These are phyloP conservation scores for Suillus cothurnatus DNA, from an alignment of 768 basidiomycete species.

Conservation along the genomic window DNA sequence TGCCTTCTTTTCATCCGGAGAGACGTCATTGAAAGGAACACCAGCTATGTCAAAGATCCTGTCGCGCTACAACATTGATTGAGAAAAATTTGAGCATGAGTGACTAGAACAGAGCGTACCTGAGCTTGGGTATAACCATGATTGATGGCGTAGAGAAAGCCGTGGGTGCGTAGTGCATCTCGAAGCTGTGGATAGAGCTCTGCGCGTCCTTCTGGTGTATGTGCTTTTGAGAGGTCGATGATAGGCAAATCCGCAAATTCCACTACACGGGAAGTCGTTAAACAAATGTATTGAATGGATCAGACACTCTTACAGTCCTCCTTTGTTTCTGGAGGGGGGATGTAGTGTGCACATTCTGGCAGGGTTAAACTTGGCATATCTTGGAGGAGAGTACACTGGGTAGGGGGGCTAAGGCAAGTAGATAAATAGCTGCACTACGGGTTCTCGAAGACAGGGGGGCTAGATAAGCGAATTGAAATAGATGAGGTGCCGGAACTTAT, in stretches of 20 bases:
- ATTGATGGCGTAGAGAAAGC: constrained; percentile 52
- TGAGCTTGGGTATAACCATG: constrained; percentile 45
- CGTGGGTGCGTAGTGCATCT: constrained; percentile 35
- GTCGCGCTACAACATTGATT: constrained; percentile 30
- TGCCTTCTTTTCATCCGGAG: constrained; percentile 37
- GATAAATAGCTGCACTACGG: background rate
- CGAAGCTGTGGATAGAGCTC: constrained; percentile 32
- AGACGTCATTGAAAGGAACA: constrained; percentile 39
- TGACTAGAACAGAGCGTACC: constrained; percentile 24
- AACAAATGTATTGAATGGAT: background rate
- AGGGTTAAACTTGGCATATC: constrained; percentile 21
- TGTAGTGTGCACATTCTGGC: constrained; percentile 35
- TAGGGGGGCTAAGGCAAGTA: background rate
- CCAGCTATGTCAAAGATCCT: constrained; percentile 47
- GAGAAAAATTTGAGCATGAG: background rate
- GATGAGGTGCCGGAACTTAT: background rate
- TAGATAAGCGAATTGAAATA: background rate
- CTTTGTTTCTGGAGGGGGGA: constrained; percentile 30
- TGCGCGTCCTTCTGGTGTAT: constrained; percentile 34
- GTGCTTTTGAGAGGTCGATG: constrained; percentile 35
- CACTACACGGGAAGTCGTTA: constrained; percentile 22
- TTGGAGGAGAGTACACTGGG: background rate
- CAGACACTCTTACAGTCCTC: constrained; percentile 28
- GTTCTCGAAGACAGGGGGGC: no score
- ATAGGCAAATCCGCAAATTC: constrained; percentile 38